A percentile compares a stretch with the other conserved stretches of the same genome.
These are phyloP conservation scores for Gelatoporia subvermispora DNA, from an alignment of 768 basidiomycete species.

Conservation along the genomic window DNA sequence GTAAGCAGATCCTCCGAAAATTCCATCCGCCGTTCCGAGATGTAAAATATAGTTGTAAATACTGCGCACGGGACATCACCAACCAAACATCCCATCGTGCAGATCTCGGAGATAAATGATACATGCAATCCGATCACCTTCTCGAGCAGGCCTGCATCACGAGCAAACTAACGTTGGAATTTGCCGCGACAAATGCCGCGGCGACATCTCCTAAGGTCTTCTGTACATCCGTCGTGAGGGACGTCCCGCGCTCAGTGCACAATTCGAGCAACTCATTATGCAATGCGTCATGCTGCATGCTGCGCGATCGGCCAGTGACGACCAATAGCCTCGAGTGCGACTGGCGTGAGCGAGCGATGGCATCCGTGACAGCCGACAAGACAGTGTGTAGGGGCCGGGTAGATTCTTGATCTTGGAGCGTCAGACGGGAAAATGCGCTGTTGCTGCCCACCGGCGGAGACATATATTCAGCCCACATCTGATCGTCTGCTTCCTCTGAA, in stretches of 20 bases:
- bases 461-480: slow-evolving; percentile 68
- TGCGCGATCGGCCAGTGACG: slow-evolving; percentile 67
- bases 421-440: slow-evolving; percentile 56
- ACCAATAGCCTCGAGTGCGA: slow-evolving; percentile 50
- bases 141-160: no score
- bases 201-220: slow-evolving; percentile 78
- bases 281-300: slow-evolving; percentile 45
- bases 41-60: no score
- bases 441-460: slow-evolving; percentile 24
- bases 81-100: no score
- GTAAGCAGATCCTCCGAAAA: no score
- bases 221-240: slow-evolving; percentile 51
- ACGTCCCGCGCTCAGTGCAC: slow-evolving; percentile 32
- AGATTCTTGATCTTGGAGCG: slow-evolving; percentile 49
- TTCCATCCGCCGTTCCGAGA: no score
- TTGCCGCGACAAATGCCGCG: slow-evolving; percentile 57
- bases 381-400: slow-evolving; percentile 53
- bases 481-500: slow-evolving; percentile 79
- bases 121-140: no score
- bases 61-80: no score
- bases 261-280: slow-evolving; percentile 50
- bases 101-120: no score
- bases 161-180: slow-evolving; percentile 44
- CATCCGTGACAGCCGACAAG: slow-evolving; percentile 35
- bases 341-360: slow-evolving; percentile 17